A percentile compares a stretch with the other conserved stretches of the same genome.
These are phyloP conservation scores for Apostasia shenzhenica DNA, from an alignment of 106 monocot genomes.

Conservation along the genomic window DNA sequence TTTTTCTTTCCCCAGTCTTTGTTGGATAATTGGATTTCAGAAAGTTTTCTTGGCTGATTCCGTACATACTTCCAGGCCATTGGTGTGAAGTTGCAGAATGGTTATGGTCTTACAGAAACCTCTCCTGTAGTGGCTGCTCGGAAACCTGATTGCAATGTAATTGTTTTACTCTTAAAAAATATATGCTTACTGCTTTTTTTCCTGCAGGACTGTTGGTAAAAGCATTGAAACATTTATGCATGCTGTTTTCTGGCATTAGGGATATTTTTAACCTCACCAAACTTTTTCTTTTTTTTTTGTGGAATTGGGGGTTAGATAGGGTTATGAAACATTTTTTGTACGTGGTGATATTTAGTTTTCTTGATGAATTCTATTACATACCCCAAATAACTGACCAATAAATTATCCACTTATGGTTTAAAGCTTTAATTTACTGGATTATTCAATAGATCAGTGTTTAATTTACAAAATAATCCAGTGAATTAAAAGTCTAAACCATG, in stretches of 20 bases:
- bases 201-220: not conserved
- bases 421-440: too few relatives aligned
- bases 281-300: not conserved
- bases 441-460: too few relatives aligned
- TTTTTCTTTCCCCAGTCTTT: not conserved
- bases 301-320: not conserved
- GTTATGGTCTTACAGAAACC: conserved; percentile 94
- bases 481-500: too few relatives aligned
- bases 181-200: not conserved
- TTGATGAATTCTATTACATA: too few relatives aligned
- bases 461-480: too few relatives aligned
- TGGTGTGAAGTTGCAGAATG: conserved; percentile 84
- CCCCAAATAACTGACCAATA: too few relatives aligned
- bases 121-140: conserved; percentile 80
- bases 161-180: not conserved
- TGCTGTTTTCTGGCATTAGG: not conserved
- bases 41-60: not conserved
- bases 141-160: conserved; percentile 69
- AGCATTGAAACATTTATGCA: not conserved
- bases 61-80: conserved; percentile 61
- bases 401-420: too few relatives aligned
- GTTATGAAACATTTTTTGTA: too few relatives aligned
- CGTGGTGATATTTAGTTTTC: too few relatives aligned
- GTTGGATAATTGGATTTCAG: not conserved
- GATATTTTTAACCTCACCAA: not conserved